Conservation (phyloP, 2,329 filamentous ascomycete species). For the Dactylellina leptospora region DNA sequence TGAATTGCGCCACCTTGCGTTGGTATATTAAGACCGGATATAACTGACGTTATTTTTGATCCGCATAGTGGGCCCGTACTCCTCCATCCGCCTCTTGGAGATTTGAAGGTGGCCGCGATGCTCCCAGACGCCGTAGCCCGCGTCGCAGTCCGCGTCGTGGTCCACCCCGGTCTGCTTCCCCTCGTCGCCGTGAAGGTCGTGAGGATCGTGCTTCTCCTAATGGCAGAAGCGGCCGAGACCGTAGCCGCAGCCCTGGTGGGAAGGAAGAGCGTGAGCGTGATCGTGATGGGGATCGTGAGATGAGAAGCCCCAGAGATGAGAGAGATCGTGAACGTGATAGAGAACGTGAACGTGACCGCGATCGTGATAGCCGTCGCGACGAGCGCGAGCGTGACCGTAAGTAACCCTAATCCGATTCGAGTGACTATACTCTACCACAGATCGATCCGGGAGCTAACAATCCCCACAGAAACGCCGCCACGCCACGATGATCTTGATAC, state of each 20-base stretch:
- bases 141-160: slow-evolving; percentile 61
- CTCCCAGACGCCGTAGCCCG: slow-evolving; percentile 67
- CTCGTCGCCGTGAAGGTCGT: slow-evolving; percentile 74
- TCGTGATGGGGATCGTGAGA: slow-evolving; percentile 79
- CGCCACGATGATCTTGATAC: slow-evolving; percentile 92
- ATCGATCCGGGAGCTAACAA: slow-evolving; percentile 56
- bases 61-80: slow-evolving; percentile 88
- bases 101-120: slow-evolving; percentile 89
- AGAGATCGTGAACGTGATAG: slow-evolving; percentile 70
- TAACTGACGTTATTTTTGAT: slow-evolving; percentile 16
- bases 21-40: not conserved
- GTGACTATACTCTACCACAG: slow-evolving; percentile 54
- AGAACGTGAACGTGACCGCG: slow-evolving; percentile 41
- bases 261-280: slow-evolving; percentile 79
- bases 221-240: slow-evolving; percentile 65
- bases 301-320: slow-evolving; percentile 70
- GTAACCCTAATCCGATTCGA: slow-evolving; percentile 69
- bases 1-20: not conserved
- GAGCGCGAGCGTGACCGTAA: slow-evolving; percentile 75
- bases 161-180: slow-evolving; percentile 70
- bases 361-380: slow-evolving; percentile 62
- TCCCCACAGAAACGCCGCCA: slow-evolving; percentile 59
- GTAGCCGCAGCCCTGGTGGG: slow-evolving; percentile 85
- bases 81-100: slow-evolving; percentile 98
- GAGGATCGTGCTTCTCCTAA: slow-evolving; percentile 66